Conservation (phyloP, 345 rosid species). For the Populus davidiana region DNA sequence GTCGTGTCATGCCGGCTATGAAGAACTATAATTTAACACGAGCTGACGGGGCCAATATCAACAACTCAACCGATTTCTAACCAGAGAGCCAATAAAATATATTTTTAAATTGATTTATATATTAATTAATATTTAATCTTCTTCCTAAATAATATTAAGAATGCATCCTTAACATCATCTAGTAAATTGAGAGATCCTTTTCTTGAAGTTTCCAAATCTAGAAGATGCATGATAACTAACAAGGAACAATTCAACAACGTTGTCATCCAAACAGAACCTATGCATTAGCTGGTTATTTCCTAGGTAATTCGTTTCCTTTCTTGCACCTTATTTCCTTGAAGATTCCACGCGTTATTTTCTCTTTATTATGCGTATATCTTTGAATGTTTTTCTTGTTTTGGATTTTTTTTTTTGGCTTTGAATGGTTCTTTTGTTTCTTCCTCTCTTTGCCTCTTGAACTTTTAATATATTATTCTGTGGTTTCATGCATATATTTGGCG, state of each 20-base stretch:
- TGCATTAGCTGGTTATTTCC: not conserved
- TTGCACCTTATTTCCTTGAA: not conserved
- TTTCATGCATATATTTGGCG: not conserved
- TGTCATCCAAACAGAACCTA: not conserved
- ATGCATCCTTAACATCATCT: no score
- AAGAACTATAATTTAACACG: no score
- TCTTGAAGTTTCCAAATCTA: slow-evolving; percentile 10
- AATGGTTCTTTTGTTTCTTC: not conserved
- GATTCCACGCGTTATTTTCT: not conserved
- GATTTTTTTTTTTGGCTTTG: not conserved
- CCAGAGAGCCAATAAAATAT: no score
- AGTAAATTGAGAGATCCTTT: not conserved
- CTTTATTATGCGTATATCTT: not conserved
- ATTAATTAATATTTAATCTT: no score
- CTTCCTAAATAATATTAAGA: no score
- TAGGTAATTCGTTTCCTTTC: not conserved
- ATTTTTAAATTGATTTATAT: no score
- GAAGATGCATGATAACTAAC: not conserved
- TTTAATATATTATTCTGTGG: not conserved
- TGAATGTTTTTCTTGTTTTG: not conserved
- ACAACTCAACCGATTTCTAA: no score
- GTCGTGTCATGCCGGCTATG: no score
- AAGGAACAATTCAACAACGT: not conserved
- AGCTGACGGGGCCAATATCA: no score
- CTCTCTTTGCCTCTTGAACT: not conserved